A percentile compares a stretch with the other conserved stretches of the same genome.
These are phyloP conservation scores for Aspergillus sp. DNA, from an alignment of 2,329 filamentous ascomycete genomes.

Conservation along the genomic window DNA sequence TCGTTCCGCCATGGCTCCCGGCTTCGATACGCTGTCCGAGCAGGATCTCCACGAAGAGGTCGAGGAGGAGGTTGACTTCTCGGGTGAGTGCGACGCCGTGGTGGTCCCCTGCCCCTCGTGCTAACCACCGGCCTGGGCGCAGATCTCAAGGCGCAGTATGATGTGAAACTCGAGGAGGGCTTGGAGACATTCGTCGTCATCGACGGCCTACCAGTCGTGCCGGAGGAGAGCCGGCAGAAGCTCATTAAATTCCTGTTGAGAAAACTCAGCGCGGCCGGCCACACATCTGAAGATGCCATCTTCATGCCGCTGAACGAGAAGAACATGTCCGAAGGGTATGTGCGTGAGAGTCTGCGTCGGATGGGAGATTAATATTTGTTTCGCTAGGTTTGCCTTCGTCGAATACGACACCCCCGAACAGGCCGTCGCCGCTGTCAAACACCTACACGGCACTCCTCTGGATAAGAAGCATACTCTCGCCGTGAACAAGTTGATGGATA, in stretches of 20 bases:
- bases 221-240: slow-evolving; percentile 83
- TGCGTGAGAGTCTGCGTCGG: slow-evolving; percentile 11
- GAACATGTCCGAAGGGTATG: slow-evolving; percentile 76
- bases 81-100: slow-evolving; percentile 37
- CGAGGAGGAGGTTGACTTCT: slow-evolving; percentile 89
- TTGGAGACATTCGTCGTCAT: slow-evolving; percentile 94
- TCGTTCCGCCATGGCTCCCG: slow-evolving; percentile 69
- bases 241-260: slow-evolving; percentile 92
- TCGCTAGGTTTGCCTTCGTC: slow-evolving; percentile 79
- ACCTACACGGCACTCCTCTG: slow-evolving; percentile 74
- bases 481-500: slow-evolving; percentile 97
- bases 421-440: slow-evolving; percentile 78
- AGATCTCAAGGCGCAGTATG: slow-evolving; percentile 88
- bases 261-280: slow-evolving; percentile 80
- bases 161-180: slow-evolving; percentile 91
- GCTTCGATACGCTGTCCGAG: slow-evolving; percentile 86
- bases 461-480: slow-evolving; percentile 94
- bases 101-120: slow-evolving; percentile 16
- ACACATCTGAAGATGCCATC: slow-evolving; percentile 74
- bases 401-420: slow-evolving; percentile 89
- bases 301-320: slow-evolving; percentile 90
- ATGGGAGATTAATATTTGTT: slow-evolving; percentile 9
- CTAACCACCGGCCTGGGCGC: slow-evolving; percentile 9
- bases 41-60: slow-evolving; percentile 86
- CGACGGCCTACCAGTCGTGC: slow-evolving; percentile 85